These are phyloP conservation scores for Pseudoneurospora amorphoporcata DNA, from an alignment of 495 filamentous ascomycete species.

Conservation along the genomic window DNA sequence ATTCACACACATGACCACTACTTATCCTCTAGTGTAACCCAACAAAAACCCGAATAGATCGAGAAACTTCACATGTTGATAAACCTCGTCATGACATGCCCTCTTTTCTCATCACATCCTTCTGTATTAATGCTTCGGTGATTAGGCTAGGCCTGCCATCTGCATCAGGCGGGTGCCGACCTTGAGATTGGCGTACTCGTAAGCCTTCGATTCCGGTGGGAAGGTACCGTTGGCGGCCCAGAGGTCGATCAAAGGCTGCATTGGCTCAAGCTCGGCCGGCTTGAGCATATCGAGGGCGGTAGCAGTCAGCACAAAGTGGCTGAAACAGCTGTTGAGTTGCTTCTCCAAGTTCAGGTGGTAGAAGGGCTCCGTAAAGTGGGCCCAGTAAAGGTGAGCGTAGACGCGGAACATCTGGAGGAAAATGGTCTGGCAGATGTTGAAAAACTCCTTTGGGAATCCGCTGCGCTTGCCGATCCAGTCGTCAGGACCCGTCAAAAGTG, in stretches of 20 bases:
- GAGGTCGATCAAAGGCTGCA: conserved; percentile 84
- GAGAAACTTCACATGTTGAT: neutral
- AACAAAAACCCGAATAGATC: neutral
- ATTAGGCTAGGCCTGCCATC: conserved; percentile 27
- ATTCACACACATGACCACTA: neutral
- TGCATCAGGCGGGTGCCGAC: conserved; percentile 34
- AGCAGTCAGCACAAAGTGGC: conserved; percentile 82
- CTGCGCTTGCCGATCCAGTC: conserved; percentile 79
- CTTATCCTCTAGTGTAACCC: neutral
- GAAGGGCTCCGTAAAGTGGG: conserved; percentile 71
- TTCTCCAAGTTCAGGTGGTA: conserved; percentile 76
- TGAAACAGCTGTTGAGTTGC: conserved; percentile 89
- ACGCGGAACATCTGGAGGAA: conserved; percentile 97
- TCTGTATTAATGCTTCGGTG: neutral
- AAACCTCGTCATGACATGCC: neutral
- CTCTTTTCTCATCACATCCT: neutral
- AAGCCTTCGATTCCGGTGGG: conserved; percentile 56
- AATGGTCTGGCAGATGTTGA: conserved; percentile 77
- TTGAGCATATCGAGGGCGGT: conserved; percentile 73
- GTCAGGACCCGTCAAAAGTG: conserved; percentile 49
- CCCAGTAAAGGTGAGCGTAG: conserved; percentile 85
- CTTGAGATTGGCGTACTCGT: conserved; percentile 44
- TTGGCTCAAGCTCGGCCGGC: conserved; percentile 80
- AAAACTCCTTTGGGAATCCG: conserved; percentile 79
- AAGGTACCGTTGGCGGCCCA: conserved; percentile 80